phyloP scores from a whole-genome alignment of 164 flowering plant genomes.

The Liquidambar formosana region DNA sequence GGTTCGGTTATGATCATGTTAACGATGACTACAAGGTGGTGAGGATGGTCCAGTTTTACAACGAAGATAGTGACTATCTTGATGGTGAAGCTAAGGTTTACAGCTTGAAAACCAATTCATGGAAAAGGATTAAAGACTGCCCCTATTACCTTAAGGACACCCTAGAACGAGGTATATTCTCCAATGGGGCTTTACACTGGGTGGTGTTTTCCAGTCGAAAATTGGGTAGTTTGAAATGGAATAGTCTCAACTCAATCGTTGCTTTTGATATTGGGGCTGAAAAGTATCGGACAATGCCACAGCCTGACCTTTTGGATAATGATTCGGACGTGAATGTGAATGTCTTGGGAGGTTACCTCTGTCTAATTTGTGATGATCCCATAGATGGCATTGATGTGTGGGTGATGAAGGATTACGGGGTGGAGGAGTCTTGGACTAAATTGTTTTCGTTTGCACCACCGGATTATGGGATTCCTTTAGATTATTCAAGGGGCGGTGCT shows the following conservation, averaged over 20 bases:
- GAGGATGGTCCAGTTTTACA: conserved; percentile 16
- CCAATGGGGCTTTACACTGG: too few species aligned
- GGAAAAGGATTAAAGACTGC: conserved; percentile 25
- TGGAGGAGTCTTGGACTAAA: conserved; percentile 13
- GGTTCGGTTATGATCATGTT: conserved; percentile 30
- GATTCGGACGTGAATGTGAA: conserved; percentile 7
- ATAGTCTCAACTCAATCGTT: too few species aligned
- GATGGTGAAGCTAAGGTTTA: conserved; percentile 20
- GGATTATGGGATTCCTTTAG: too few species aligned
- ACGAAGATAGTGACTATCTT: background rate
- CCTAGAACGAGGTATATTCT: conserved; percentile 16
- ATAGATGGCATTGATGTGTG: conserved; percentile 2
- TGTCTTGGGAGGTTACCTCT: conserved; percentile 8
- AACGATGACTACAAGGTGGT: conserved; percentile 34
- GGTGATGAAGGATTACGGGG: conserved; percentile 19
- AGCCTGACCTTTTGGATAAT: too few species aligned
- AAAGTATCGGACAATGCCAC: conserved; percentile 13
- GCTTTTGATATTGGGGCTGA: too few species aligned
- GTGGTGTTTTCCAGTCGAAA: conserved; percentile 14
- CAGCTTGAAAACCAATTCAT: conserved; percentile 19
- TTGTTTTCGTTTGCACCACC: too few species aligned
- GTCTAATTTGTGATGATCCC: background rate
- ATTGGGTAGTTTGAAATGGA: background rate
- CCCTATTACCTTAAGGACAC: conserved; percentile 9
- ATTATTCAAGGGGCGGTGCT: too few species aligned